Base-by-base conservation (phyloP, 2,329 filamentous ascomycete species). In the Coniochaeta pulveracea region DNA sequence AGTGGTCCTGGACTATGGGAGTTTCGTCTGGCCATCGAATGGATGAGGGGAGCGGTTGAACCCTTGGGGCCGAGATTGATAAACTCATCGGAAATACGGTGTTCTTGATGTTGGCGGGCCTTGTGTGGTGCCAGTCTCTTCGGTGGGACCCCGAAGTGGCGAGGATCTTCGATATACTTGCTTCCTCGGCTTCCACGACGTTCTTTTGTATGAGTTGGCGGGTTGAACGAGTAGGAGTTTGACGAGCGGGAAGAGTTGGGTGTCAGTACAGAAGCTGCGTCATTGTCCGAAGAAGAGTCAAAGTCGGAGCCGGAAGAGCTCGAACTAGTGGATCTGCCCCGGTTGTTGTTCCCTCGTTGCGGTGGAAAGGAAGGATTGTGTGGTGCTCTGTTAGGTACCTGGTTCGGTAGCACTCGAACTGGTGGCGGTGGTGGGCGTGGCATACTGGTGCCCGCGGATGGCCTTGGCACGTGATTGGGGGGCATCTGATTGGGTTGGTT, bases 61-160 rank as follows among this genome's bases (percentile, higher is more conserved):
- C n/a, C n/a, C n/a, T n/a, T n/a, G n/a, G n/a, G n/a, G n/a, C n/a
- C n/a, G n/a, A n/a, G n/a, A n/a, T n/a, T n/a, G 19, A 39, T 22
- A 17, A 38, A 26, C 26, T 36, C 37, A 19, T 39, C 37, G 18
- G 32, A 24, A 19, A 36, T 36, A 17, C 31, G 30, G 19, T 39
- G 34, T 11, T 23, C 17, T 12, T 27, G 27, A 19, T 35, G 31
- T 11, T 23, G 21, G 12, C 25, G 28, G 19, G 16, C 12, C 30
- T 33, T 35, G 19, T 36, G 31, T 11, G 29, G 37, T 11, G 12
- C 10, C 11, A 26, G 10, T 17, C 18, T 22, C 10, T 21, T 26
- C 11, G 17, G 12, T 4, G 19, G 27, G 24, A 36, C 16, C 11
- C 34, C 34, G 28, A 21, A 32, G 12, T 26, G 32, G 8, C 17